phyloP scores from a whole-genome alignment of 202 grass and related monocot genomes.

The Setaria viridis region DNA sequence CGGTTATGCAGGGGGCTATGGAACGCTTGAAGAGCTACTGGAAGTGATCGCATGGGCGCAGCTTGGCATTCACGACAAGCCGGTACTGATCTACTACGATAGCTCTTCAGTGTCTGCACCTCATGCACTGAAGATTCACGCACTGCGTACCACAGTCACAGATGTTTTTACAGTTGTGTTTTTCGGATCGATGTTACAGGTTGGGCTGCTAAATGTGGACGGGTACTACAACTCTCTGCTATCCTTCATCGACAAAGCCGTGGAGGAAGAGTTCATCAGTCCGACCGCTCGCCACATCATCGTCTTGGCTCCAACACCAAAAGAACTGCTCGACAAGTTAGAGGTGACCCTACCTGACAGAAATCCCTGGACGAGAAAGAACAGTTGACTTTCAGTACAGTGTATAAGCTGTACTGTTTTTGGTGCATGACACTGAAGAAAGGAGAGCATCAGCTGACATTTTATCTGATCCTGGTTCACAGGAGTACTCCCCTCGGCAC shows the following conservation, averaged over 20 bases:
- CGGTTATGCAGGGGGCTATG: constrained; percentile 65
- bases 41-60: constrained; percentile 83
- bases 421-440: background rate
- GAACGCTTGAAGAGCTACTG: constrained; percentile 82
- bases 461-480: background rate
- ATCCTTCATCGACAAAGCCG: constrained; percentile 75
- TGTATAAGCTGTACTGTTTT: background rate
- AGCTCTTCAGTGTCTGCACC: background rate
- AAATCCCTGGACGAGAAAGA: background rate
- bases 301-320: constrained; percentile 61
- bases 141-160: background rate
- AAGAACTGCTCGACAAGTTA: constrained; percentile 70
- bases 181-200: constrained; percentile 29
- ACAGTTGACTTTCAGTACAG: background rate
- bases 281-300: constrained; percentile 70
- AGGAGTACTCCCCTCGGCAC: constrained; percentile 74
- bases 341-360: constrained; percentile 41
- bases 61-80: constrained; percentile 85
- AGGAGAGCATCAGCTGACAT: background rate
- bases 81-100: constrained; percentile 33
- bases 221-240: constrained; percentile 72
- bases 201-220: constrained; percentile 78
- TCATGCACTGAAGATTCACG: background rate
- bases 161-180: background rate
- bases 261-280: constrained; percentile 78